phyloP scores from a whole-genome alignment of 495 filamentous ascomycete genomes.

The Daldinia childiae region DNA sequence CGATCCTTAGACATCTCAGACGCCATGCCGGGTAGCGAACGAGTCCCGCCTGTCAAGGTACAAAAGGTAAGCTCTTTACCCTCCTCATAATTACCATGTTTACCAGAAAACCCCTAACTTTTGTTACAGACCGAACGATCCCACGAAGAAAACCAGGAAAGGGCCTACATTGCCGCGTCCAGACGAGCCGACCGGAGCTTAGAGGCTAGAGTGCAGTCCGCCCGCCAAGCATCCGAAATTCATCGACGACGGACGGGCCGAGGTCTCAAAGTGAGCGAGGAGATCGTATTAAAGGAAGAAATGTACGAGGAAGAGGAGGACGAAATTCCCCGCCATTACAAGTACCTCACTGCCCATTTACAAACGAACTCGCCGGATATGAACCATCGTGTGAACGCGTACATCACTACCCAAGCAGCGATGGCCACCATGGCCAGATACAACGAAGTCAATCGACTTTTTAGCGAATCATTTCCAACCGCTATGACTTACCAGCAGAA shows the following conservation, averaged over 20 bases:
- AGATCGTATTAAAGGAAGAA: slow-evolving; percentile 90
- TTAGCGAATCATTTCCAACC: slow-evolving; percentile 55
- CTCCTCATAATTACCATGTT: not conserved
- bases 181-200: slow-evolving; percentile 86
- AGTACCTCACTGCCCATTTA: slow-evolving; percentile 63
- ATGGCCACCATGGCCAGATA: slow-evolving; percentile 65
- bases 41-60: slow-evolving; percentile 36
- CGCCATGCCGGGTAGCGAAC: slow-evolving; percentile 31
- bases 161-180: slow-evolving; percentile 96
- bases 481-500: slow-evolving; percentile 43
- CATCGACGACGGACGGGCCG: slow-evolving; percentile 91
- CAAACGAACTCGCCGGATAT: slow-evolving; percentile 64
- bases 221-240: slow-evolving; percentile 84
- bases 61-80: slow-evolving; percentile 39
- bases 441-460: slow-evolving; percentile 58
- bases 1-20: slow-evolving; percentile 30
- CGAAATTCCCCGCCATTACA: slow-evolving; percentile 61
- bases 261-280: slow-evolving; percentile 80
- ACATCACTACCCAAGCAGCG: slow-evolving; percentile 66
- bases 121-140: slow-evolving; percentile 68
- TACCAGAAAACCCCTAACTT: slow-evolving; percentile 16
- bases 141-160: slow-evolving; percentile 92
- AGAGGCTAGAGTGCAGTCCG: slow-evolving; percentile 90
- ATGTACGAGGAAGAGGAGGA: slow-evolving; percentile 99
- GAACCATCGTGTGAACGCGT: slow-evolving; percentile 67